A percentile compares a stretch with the other conserved stretches of the same genome.
Conservation (phyloP, 495 filamentous ascomycete genomes). For the Penicillium nucicola region DNA sequence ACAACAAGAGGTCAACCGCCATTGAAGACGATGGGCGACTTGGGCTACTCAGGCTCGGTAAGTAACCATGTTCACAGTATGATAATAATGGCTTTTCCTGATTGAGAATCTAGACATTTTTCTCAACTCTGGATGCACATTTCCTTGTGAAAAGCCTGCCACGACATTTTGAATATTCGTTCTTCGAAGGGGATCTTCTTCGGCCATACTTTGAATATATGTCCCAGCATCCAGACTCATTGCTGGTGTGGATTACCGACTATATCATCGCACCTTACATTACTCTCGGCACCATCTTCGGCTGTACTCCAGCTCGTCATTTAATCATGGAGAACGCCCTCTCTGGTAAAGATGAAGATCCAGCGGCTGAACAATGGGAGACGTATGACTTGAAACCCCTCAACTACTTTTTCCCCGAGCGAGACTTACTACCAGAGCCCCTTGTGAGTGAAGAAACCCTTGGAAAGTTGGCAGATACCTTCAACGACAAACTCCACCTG, state of each 20-base stretch:
- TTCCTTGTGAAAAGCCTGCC: constrained; percentile 68
- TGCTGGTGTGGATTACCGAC: constrained; percentile 68
- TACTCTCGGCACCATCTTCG: constrained; percentile 53
- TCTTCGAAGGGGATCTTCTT: constrained; percentile 63
- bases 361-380: constrained; percentile 53
- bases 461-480: constrained; percentile 57
- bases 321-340: constrained; percentile 73
- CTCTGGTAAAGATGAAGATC: constrained; percentile 48
- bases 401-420: constrained; percentile 69
- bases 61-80: neutral
- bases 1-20: constrained; percentile 26
- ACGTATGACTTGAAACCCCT: constrained; percentile 69
- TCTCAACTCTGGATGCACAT: constrained; percentile 55
- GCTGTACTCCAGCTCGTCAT: constrained; percentile 59
- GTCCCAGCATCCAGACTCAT: constrained; percentile 48
- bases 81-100: neutral
- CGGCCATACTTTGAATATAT: constrained; percentile 60
- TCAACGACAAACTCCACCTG: constrained; percentile 61
- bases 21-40: constrained; percentile 49
- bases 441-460: constrained; percentile 58
- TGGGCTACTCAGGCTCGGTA: constrained; percentile 61
- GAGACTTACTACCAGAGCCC: constrained; percentile 58
- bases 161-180: constrained; percentile 62
- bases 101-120: constrained; percentile 53
- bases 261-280: constrained; percentile 52